Percentiles rank a stretch among this genome's conserved stretches.
These are phyloP conservation scores for Pythium rhizo-oryzae DNA, from an alignment of 352 stramenopile genomes.

Conservation along the genomic window DNA sequence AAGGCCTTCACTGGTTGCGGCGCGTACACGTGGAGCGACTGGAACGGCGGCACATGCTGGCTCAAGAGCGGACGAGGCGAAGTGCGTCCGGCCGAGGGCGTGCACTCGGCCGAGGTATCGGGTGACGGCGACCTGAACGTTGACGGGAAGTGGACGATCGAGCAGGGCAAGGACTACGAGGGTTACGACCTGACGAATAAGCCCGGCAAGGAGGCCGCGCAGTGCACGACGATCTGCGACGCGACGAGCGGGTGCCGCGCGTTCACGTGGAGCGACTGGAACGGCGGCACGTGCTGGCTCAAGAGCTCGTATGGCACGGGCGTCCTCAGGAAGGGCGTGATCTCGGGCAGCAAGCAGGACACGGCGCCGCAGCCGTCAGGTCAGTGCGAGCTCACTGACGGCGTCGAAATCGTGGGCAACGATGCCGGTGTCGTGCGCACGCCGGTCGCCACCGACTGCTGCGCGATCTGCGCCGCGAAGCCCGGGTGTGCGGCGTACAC, in stretches of 20 bases:
- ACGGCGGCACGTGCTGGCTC: constrained; percentile 56
- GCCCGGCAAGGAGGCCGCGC: background rate
- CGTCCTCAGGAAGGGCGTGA: background rate
- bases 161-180: constrained; percentile 6
- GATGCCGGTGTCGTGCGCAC: constrained; percentile 20
- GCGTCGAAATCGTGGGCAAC: constrained; percentile 32
- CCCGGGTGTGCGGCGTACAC: constrained; percentile 22
- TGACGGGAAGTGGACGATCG: background rate
- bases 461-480: background rate
- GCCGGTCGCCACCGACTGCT: constrained; percentile 5
- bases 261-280: constrained; percentile 48
- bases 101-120: constrained; percentile 32
- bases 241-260: background rate
- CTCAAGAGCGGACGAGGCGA: constrained; percentile 39
- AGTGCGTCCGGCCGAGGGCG: background rate
- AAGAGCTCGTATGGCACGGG: constrained; percentile 31
- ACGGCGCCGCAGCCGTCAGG: background rate
- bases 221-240: background rate
- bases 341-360: constrained; percentile 12
- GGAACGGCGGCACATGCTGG: constrained; percentile 56
- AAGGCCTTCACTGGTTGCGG: background rate
- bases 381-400: background rate
- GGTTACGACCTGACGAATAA: constrained; percentile 17
- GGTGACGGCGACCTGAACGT: constrained; percentile 5
- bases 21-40: constrained; percentile 44